Evolutionary conservation across 306 rosid genomes (phyloP).

Genomic region (Potentilla sterilis): DNA sequence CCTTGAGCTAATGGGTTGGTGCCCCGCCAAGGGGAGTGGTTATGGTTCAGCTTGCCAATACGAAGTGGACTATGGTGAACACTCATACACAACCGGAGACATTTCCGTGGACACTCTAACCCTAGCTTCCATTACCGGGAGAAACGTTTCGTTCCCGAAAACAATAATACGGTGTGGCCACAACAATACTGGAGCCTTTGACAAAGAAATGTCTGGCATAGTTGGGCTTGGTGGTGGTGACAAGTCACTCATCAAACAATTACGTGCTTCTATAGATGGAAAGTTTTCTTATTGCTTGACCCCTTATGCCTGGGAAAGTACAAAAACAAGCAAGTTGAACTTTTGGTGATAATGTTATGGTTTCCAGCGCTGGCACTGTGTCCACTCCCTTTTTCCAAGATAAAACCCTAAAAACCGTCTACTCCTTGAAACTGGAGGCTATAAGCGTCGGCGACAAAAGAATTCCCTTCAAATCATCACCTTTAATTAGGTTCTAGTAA

Average conservation of each 20-base stretch:
- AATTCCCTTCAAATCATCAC: neutral
- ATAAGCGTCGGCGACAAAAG: conserved; percentile 23
- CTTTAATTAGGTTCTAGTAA: neutral
- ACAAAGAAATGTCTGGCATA: conserved; percentile 27
- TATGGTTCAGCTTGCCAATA: conserved; percentile 26
- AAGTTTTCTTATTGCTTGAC: conserved; percentile 62
- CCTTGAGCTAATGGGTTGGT: neutral
- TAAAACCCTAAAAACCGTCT: conserved; percentile 3
- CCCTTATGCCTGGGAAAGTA: neutral
- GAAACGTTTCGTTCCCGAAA: conserved; percentile 18
- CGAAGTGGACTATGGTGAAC: conserved; percentile 17
- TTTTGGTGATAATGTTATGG: conserved; percentile 33
- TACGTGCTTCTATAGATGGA: conserved; percentile 21
- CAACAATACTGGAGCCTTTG: conserved; percentile 15
- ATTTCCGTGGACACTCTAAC: conserved; percentile 45
- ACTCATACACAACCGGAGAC: conserved; percentile 27
- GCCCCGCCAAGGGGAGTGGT: neutral
- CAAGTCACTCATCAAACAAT: conserved; percentile 33
- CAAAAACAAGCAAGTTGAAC: conserved; percentile 5
- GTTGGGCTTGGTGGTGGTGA: conserved; percentile 51
- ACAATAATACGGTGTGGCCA: conserved; percentile 48
- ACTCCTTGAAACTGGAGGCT: conserved; percentile 20
- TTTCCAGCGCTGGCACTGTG: conserved; percentile 21
- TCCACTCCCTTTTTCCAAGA: conserved; percentile 26
- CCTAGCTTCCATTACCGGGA: conserved; percentile 25